A percentile compares a stretch with the other conserved stretches of the same genome.
Conservation (phyloP, 2,329 filamentous ascomycete species). For the Huntiella omanensis region DNA sequence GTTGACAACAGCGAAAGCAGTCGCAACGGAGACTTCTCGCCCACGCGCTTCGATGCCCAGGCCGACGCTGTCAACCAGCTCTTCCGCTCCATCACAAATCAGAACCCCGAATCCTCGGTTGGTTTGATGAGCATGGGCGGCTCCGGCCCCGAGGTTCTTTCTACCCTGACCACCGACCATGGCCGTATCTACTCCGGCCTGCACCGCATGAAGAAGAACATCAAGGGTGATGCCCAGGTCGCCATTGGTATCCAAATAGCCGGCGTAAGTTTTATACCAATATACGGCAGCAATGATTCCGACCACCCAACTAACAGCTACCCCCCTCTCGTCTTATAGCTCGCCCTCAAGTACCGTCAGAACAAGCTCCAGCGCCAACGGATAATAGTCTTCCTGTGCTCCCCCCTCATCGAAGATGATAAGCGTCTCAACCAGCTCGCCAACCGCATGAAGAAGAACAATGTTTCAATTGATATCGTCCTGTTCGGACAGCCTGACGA, state of each 20-base stretch:
- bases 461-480: conserved; percentile 83
- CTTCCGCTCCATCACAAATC: conserved; percentile 87
- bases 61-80: conserved; percentile 86
- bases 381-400: conserved; percentile 94
- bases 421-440: conserved; percentile 76
- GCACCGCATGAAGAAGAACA: conserved; percentile 78
- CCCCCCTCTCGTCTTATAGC: conserved; percentile 28
- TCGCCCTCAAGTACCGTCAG: conserved; percentile 92
- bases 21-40: conserved; percentile 83
- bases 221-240: conserved; percentile 72
- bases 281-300: neutral
- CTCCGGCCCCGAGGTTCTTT: conserved; percentile 90
- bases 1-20: conserved; percentile 99
- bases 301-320: neutral
- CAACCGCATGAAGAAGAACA: conserved; percentile 98
- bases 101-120: conserved; percentile 91
- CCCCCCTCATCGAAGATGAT: conserved; percentile 73
- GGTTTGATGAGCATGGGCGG: conserved; percentile 98
- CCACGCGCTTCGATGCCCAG: conserved; percentile 91
- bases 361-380: conserved; percentile 94
- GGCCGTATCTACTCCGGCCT: conserved; percentile 87
- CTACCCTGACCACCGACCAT: conserved; percentile 88
- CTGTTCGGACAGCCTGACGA: conserved; percentile 87
- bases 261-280: conserved; percentile 40
- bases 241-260: conserved; percentile 92